Base-by-base conservation (phyloP, 768 basidiomycete species). In the Lactarius psammicola region DNA sequence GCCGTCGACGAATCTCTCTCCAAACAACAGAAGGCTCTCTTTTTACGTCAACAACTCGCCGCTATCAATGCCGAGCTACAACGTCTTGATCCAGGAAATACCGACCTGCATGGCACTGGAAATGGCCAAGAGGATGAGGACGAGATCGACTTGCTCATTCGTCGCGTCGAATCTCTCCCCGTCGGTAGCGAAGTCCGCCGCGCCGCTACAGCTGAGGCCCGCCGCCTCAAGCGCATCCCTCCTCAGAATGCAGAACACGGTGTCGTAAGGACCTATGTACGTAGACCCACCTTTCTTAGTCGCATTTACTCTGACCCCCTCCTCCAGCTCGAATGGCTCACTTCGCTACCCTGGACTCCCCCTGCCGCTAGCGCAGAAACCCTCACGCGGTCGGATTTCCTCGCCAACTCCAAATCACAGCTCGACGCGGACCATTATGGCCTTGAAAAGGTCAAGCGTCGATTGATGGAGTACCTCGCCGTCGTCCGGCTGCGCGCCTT, bases 361-460 rank as follows among this genome's bases (percentile, higher is more conserved):
- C 78, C 82, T 1, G 56, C 69, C 72, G 60, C 72, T 8, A 66
- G 73, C n/a, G 69, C 76, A 17, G 79, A 77, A 23, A 73, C 73
- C 1, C 74, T 89, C 49, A 78, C 78, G 65, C 82, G 86, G 68
- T 78, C 78, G 30, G 78, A 82, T 4, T 92, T 92, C 79, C 80
- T 94, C 31, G 66, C 80, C 33, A 83, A 81, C 42, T 93, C 95
- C 31, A 87, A 90, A 28, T 79, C 79, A 26, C 93, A 92, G 73
- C 85, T 98, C 10, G 94, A 98, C 70, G 81, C 86, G 15, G 95
- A 96, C 66, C 95, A 98, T 75, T 96, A 88, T 71, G 95, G 95
- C 1, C 80, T 98, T 20, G 92, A 95, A 64, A 92, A 91, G 74
- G 89, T 98, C 74, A 98, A 97, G 81, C 88, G 91, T 68, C 82